These are phyloP conservation scores for Eucalyptus pumila DNA, from an alignment of 345 rosid genomes.

Conservation along the genomic window DNA sequence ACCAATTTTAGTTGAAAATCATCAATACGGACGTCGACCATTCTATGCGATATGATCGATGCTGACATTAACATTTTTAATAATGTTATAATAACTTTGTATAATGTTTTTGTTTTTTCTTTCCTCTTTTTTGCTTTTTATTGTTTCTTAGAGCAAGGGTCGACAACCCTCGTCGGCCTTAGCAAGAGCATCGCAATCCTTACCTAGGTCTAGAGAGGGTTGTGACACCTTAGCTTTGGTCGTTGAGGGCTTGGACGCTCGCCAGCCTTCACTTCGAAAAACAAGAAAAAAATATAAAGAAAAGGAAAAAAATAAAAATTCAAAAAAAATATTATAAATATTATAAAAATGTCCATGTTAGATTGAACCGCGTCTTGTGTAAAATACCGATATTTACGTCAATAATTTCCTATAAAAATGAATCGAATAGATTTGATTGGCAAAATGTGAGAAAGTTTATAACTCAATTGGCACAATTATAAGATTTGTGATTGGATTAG, in stretches of 20 bases:
- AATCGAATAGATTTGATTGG: accelerated
- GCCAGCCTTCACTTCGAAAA: too few species aligned
- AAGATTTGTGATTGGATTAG: background rate
- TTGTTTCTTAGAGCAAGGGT: background rate
- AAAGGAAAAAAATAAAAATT: too few species aligned
- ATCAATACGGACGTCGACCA: accelerated
- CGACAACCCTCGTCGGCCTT: background rate
- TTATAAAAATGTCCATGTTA: too few species aligned
- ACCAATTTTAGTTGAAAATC: too few species aligned
- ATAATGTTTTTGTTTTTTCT: too few species aligned
- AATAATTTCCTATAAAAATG: too few species aligned
- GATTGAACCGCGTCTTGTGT: too few species aligned
- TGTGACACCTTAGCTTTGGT: background rate
- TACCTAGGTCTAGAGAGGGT: background rate
- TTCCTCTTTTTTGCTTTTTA: too few species aligned
- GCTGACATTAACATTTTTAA: background rate
- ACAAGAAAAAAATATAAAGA: background rate
- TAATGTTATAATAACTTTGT: too few species aligned
- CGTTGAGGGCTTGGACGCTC: background rate
- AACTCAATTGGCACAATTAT: too few species aligned
- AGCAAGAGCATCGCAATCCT: background rate
- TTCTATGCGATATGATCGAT: accelerated
- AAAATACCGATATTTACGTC: too few species aligned
- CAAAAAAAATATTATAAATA: too few species aligned
- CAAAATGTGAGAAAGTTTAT: background rate